These are phyloP conservation scores for Ophiostoma triangulosporum DNA, from an alignment of 2,329 filamentous ascomycete genomes.

Conservation along the genomic window DNA sequence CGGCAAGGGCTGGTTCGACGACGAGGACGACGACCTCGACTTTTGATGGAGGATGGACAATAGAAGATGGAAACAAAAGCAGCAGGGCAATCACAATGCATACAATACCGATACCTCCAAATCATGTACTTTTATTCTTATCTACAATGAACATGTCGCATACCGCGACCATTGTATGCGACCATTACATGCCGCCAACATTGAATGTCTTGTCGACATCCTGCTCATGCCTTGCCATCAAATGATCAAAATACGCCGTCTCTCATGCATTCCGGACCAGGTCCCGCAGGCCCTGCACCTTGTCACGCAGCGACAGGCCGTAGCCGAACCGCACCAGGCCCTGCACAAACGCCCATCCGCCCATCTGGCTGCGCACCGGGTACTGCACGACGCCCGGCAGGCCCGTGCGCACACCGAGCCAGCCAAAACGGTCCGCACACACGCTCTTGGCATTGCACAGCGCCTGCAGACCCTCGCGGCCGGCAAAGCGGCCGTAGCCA, in stretches of 20 bases:
- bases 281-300: constrained; percentile 10
- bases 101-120: background rate
- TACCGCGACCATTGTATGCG: too few species aligned
- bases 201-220: too few species aligned
- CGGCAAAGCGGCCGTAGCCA: constrained; percentile 86
- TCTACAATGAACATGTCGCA: background rate
- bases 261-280: constrained; percentile 11
- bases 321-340: constrained; percentile 51
- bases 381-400: constrained; percentile 76
- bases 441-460: constrained; percentile 82
- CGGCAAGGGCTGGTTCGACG: constrained; percentile 66
- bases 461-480: constrained; percentile 71
- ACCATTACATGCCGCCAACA: too few species aligned
- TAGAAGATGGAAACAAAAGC: background rate
- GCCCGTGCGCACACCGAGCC: constrained; percentile 52
- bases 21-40: constrained; percentile 51
- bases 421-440: constrained; percentile 58
- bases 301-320: constrained; percentile 21
- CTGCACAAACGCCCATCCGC: constrained; percentile 51
- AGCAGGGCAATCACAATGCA: background rate
- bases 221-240: background rate
- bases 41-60: background rate
- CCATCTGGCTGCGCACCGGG: constrained; percentile 52
- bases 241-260: background rate
- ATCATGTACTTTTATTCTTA: background rate